A percentile compares a stretch with the other conserved stretches of the same genome.
Evolutionary conservation across 2,329 filamentous ascomycete genomes (phyloP).

Genomic region (Fusarium sp.): DNA sequence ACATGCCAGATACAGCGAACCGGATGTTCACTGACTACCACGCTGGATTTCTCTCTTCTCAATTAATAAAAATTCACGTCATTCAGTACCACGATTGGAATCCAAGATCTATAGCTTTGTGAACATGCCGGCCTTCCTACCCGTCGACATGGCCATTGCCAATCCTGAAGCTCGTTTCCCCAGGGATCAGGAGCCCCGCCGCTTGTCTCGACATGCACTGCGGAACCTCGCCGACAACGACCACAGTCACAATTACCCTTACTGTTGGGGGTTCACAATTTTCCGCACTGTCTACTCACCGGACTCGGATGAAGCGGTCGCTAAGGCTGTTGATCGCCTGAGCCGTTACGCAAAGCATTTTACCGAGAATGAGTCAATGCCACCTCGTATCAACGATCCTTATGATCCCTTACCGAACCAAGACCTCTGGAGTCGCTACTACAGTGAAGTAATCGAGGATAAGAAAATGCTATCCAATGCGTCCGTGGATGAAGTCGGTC

Average conservation of each 20-base stretch:
- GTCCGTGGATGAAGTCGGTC: constrained; percentile 17
- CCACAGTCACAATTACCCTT: constrained; percentile 37
- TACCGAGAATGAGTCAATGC: constrained; percentile 14
- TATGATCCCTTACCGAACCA: constrained; percentile 28
- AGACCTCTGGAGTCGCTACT: constrained; percentile 37
- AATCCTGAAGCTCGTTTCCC: constrained; percentile 27
- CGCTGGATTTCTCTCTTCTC: background rate
- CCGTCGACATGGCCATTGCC: constrained; percentile 33
- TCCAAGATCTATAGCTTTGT: background rate
- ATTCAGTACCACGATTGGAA: background rate
- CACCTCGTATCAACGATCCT: constrained; percentile 14
- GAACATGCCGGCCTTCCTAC: constrained; percentile 16
- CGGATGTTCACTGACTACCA: background rate
- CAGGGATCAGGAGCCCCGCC: constrained; percentile 18
- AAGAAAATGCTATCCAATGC: constrained; percentile 19
- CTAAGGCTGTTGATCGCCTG: constrained; percentile 32
- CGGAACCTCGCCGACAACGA: constrained; percentile 31
- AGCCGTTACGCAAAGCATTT: constrained; percentile 28
- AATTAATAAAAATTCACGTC: background rate
- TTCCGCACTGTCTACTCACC: constrained; percentile 40
- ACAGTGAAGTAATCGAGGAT: constrained; percentile 37
- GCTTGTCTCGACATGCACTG: constrained; percentile 14
- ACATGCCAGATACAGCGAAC: background rate
- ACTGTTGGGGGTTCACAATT: constrained; percentile 42
- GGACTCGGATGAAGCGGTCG: constrained; percentile 29